Evolutionary conservation across 345 rosid species (phyloP), one percentile per base, ranked within the genome.

Genomic region (Euphorbia tirucalli): DNA sequence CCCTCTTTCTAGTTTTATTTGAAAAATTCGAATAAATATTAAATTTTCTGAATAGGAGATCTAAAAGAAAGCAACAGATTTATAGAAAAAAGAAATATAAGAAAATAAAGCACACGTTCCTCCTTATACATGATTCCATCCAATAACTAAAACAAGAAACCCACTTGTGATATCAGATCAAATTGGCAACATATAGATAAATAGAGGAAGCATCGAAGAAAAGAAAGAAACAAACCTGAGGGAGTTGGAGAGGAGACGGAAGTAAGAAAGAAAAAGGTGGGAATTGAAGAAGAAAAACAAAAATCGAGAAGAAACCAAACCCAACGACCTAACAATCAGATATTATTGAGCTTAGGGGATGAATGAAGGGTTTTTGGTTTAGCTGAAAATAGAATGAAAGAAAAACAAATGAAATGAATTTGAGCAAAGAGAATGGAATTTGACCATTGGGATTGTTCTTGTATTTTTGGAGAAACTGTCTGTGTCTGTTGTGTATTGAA

Each of bases 201-300:
- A 7, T 32, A 19, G 25, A 37, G 46, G n/a, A 37, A 64, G 39
- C 27, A 50, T 49, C 39, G 48, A 14, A 27, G 15, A 13, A 28
- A 61, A 9, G 46, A 11, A 60, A 58, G 0, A 61, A 59, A 28
- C 66, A 28, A 28, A 70, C 65, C 73, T 70, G 28, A 18, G 28
- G 25, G 65, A 41, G 55, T 41, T 25, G 72, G 27, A 41, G 55
- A 57, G 24, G 48, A 65, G 32, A n/a, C 5, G 19, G 56, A 25
- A 43, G n/a, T 28, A 7, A 11, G 14, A 11, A 7, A 11, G 14
- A 11, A 10, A 9, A 25, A 56, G 39, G 32, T 11, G 10, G 25
- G 30, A 58, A 59, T 5, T 22, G 30, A 37, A 37, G 37, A n/a
- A 5, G 5, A 22, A 11, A 18, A 19, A 22, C 48, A 10, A 14